Conservation (phyloP, 176 grass and related monocot genomes). For the Aegilops tauschii region DNA sequence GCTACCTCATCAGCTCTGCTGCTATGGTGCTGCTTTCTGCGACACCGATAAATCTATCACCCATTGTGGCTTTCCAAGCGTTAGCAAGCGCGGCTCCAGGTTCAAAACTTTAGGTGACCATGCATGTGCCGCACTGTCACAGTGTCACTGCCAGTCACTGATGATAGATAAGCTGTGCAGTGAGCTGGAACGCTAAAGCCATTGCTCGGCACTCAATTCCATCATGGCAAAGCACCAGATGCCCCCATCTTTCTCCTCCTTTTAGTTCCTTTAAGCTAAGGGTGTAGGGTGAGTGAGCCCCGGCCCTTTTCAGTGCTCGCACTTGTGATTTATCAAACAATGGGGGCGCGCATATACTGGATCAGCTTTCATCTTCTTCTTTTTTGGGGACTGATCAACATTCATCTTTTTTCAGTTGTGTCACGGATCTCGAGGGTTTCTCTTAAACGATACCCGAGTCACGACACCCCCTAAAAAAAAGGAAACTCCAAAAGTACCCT, state of each 20-base stretch:
- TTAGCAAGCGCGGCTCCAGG: neutral
- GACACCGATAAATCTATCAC: too few relatives aligned
- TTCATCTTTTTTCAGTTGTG: slow-evolving; percentile 1
- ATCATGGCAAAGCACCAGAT: slow-evolving; percentile 37
- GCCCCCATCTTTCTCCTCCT: slow-evolving; percentile 8
- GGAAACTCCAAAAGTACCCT: too few relatives aligned
- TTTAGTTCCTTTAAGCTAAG: slow-evolving; percentile 24
- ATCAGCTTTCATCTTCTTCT: neutral
- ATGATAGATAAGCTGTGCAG: neutral
- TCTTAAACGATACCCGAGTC: too few relatives aligned
- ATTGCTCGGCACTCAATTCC: neutral
- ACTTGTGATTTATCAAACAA: slow-evolving; percentile 8
- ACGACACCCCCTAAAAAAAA: too few relatives aligned
- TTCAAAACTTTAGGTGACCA: neutral
- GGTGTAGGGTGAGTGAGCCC: neutral
- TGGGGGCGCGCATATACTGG: slow-evolving; percentile 13
- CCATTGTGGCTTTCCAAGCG: neutral
- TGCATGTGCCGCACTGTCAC: neutral
- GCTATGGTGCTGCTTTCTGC: too few relatives aligned
- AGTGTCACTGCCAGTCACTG: neutral
- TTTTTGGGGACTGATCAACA: neutral
- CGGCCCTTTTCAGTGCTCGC: slow-evolving; percentile 4
- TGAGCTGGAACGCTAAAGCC: slow-evolving; percentile 28
- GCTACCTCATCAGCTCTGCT: slow-evolving; percentile 22
- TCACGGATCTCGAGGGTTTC: neutral